These are phyloP conservation scores for Talaromyces sp. DNA, from an alignment of 2,329 filamentous ascomycete species.

Conservation along the genomic window DNA sequence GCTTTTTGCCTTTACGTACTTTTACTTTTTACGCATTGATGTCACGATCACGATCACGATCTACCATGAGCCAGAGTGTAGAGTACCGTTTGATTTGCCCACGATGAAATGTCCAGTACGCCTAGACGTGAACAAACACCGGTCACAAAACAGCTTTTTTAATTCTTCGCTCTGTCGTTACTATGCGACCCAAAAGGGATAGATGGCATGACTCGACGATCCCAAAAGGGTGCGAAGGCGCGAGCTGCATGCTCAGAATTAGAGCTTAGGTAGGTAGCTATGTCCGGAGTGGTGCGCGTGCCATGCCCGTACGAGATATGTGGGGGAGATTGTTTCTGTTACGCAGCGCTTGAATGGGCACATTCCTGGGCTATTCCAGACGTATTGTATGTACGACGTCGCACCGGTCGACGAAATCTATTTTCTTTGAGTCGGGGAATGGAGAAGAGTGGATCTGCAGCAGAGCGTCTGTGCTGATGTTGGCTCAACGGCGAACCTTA, in stretches of 20 bases:
- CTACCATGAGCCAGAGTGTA: not conserved
- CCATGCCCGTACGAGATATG: not conserved
- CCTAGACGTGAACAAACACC: not conserved
- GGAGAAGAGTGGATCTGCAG: not conserved
- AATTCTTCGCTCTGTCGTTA: not conserved
- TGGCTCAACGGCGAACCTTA: slow-evolving; percentile 13
- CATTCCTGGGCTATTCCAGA: not conserved
- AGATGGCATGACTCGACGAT: not conserved
- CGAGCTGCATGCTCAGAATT: not conserved
- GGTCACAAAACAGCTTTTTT: not conserved
- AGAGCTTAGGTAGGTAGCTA: not conserved
- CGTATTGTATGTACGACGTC: not conserved
- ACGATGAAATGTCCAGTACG: not conserved
- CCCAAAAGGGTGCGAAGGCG: slow-evolving; percentile 8
- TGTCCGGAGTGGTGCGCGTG: not conserved
- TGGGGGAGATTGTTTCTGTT: not conserved
- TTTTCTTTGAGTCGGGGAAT: not conserved
- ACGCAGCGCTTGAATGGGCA: not conserved
- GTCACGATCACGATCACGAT: not conserved
- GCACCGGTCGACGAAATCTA: not conserved
- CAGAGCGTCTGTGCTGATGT: slow-evolving; percentile 3
- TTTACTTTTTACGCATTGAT: not conserved
- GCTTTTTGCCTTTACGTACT: not conserved
- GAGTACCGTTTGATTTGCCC: not conserved
- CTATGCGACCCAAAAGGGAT: slow-evolving; percentile 1